Evolutionary conservation across 2,329 filamentous ascomycete species (phyloP).

Genomic region (Hypocrella siamensis): DNA sequence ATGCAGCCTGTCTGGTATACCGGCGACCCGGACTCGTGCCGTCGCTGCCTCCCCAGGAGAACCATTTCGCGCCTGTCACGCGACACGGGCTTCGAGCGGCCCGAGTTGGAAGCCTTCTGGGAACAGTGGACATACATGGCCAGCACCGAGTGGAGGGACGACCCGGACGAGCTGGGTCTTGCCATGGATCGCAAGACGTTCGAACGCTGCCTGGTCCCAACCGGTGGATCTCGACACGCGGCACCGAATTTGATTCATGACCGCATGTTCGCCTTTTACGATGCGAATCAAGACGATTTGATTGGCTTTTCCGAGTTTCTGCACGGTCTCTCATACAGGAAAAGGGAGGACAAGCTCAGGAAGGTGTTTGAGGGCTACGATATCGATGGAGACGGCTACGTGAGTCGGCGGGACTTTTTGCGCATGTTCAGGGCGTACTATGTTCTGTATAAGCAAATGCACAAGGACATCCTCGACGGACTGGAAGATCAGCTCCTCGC

Average conservation of each 20-base stretch:
- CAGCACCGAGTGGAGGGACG: slow-evolving; percentile 66
- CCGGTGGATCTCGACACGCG: slow-evolving; percentile 62
- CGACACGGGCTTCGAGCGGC: slow-evolving; percentile 66
- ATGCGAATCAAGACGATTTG: slow-evolving; percentile 73
- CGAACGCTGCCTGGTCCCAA: slow-evolving; percentile 75
- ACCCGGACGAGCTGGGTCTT: slow-evolving; percentile 60
- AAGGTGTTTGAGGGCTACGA: slow-evolving; percentile 84
- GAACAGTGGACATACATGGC: slow-evolving; percentile 95
- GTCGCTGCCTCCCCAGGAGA: slow-evolving; percentile 47
- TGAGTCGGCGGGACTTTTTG: slow-evolving; percentile 74
- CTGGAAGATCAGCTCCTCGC: slow-evolving; percentile 66
- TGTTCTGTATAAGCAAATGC: slow-evolving; percentile 76
- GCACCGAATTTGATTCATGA: slow-evolving; percentile 86
- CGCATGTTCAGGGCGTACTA: slow-evolving; percentile 90
- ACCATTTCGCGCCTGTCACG: slow-evolving; percentile 53
- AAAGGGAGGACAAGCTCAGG: slow-evolving; percentile 50
- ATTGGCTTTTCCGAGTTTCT: slow-evolving; percentile 92
- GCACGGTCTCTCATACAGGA: slow-evolving; percentile 58
- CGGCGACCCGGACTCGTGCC: slow-evolving; percentile 62
- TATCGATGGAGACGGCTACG: slow-evolving; percentile 72
- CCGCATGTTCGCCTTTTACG: slow-evolving; percentile 93
- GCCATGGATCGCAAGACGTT: slow-evolving; percentile 91
- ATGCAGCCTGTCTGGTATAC: slow-evolving; percentile 78
- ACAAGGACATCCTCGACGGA: slow-evolving; percentile 64
- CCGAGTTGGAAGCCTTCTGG: slow-evolving; percentile 85